A percentile compares a stretch with the other conserved stretches of the same genome.
Conservation (phyloP, 176 grass and related monocot genomes). For the Aegilops speltoides region DNA sequence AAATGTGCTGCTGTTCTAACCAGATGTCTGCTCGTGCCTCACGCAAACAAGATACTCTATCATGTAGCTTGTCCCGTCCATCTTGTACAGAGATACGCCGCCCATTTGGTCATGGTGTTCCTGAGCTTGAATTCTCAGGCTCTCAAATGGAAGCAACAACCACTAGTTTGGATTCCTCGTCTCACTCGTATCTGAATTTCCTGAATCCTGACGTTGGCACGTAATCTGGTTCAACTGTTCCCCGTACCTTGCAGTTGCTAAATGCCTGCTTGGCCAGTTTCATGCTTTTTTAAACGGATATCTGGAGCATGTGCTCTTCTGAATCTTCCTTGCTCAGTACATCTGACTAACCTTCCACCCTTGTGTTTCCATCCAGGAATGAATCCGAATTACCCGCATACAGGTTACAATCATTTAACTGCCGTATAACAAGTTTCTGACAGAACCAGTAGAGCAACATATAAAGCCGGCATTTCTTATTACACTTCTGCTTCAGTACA, state of each 20-base stretch:
- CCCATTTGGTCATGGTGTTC: conserved; percentile 81
- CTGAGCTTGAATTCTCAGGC: conserved; percentile 67
- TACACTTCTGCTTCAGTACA: too few species aligned
- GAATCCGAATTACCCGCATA: conserved; percentile 69
- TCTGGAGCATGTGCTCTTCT: conserved; percentile 51
- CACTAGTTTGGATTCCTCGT: conserved; percentile 65
- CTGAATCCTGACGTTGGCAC: too few species aligned
- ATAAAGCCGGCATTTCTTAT: neutral
- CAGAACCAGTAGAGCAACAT: too few species aligned
- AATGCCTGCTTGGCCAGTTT: conserved; percentile 56
- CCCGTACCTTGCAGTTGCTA: conserved; percentile 85
- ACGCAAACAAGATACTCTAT: conserved; percentile 71
- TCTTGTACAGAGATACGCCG: conserved; percentile 73
- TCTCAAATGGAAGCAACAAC: conserved; percentile 68
- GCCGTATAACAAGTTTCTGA: too few species aligned
- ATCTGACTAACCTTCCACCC: conserved; percentile 69
- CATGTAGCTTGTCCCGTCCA: conserved; percentile 95
- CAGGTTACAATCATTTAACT: neutral
- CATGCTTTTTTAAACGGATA: conserved; percentile 56
- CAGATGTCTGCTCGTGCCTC: conserved; percentile 55
- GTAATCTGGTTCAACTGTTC: conserved; percentile 48
- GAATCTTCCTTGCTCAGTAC: conserved; percentile 72
- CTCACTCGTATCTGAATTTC: conserved; percentile 46
- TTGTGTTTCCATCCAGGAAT: conserved; percentile 78
- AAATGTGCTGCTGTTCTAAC: neutral